Base-by-base conservation (phyloP, 352 stramenopile genomes). In the Phytopythium kandeliae region DNA sequence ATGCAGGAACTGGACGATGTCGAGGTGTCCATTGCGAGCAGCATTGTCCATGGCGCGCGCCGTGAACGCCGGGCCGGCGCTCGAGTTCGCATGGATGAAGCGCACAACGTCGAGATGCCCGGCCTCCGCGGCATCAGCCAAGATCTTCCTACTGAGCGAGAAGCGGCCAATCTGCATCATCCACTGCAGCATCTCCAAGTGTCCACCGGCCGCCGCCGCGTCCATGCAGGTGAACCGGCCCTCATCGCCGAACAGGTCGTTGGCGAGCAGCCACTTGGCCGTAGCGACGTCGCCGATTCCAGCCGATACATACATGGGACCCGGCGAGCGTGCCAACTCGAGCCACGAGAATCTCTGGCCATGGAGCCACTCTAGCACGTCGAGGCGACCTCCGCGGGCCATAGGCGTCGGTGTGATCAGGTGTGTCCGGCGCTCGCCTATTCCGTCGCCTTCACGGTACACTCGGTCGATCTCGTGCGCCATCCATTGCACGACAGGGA, bases 1-100 rank as follows among this genome's bases (percentile, higher is more conserved):
- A 28, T 90, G 75, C 19, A 92, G 64, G 77, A 78, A 92, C 49
- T 78, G 47, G 22, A 92, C 73, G 9, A 89, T 64, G 21, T 74
- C 58, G 17, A 89, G 48, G 41, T 79, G 75, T 0, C 78, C 82
- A 34, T 79, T 84, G 16, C 71, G 71, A 1, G 82, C 78, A 3
- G 82, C 78, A 24, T 76, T 80, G 55, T 92, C 78, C 68, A 90
- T 88, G 2, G 78, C 78, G 13, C 73, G 63, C 33, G 17, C 33
- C 33, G 33, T 37, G 8, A 69, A 78, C 4, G 74, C 80, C 62
- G 77, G 89, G 42, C 67, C 71, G 62, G 88, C 79, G 21, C 15
- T 64, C 1, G 55, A 40, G 16, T 72, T 36, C n/a, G 61, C 36
- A 48, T 66, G 57, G n/a, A 72, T 43, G 31, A 59, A 72, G 46